Evolutionary conservation across 129 eudicot species (phyloP).

Genomic region (Saposhnikovia divaricata): DNA sequence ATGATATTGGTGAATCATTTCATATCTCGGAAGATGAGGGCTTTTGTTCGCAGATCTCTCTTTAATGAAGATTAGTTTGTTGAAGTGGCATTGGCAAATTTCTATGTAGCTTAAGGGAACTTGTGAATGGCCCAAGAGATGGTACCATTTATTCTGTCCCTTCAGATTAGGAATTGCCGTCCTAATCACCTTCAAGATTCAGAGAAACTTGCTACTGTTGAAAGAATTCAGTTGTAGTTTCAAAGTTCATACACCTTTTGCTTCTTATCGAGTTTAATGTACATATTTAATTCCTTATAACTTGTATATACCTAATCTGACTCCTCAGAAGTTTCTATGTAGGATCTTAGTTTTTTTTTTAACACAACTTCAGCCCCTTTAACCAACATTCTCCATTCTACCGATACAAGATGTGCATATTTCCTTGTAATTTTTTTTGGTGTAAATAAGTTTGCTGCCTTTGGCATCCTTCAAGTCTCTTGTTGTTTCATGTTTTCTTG

Average conservation of each 20-base stretch:
- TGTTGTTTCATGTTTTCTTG: neutral
- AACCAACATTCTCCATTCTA: neutral
- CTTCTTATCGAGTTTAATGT: neutral
- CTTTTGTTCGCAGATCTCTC: neutral
- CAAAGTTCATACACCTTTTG: neutral
- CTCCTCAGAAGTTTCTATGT: conserved; percentile 7
- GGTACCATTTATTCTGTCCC: neutral
- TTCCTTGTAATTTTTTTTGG: neutral
- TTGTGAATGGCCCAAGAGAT: neutral
- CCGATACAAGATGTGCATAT: neutral
- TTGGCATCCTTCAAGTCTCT: neutral
- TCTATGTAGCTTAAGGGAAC: conserved; percentile 11
- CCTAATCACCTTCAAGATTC: neutral
- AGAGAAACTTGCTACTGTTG: neutral
- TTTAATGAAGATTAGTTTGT: conserved; percentile 3
- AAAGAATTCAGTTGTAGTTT: neutral
- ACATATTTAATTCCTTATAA: neutral
- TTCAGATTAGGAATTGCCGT: neutral
- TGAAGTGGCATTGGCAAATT: conserved; percentile 14
- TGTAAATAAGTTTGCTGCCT: neutral
- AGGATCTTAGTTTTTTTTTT: conserved; percentile 2
- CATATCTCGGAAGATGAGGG: neutral
- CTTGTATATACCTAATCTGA: conserved; percentile 27
- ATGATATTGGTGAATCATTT: conserved; percentile 21
- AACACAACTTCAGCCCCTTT: neutral